A percentile compares a stretch with the other conserved stretches of the same genome.
Evolutionary conservation across 768 basidiomycete species (phyloP).

Genomic region (Panaeolus cyanescens): DNA sequence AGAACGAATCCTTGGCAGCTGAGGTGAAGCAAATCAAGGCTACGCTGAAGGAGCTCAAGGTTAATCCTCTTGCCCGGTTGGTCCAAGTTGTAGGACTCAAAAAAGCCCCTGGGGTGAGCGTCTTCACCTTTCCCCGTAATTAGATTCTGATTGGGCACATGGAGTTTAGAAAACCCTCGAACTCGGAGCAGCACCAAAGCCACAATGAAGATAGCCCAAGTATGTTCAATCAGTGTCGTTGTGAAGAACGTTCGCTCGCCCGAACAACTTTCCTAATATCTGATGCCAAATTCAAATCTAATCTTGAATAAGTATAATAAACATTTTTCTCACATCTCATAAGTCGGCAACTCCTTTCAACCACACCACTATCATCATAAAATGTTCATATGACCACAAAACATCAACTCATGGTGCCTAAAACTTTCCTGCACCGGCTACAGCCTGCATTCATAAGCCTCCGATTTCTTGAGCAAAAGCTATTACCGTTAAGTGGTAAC

Average conservation of each 20-base stretch:
- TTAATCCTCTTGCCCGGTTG: neutral
- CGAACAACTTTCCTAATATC: too few species aligned
- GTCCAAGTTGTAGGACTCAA: neutral
- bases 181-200: neutral
- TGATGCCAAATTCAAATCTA: too few species aligned
- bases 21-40: neutral
- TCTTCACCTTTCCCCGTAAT: neutral
- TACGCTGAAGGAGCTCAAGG: neutral
- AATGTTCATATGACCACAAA: neutral
- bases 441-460: neutral
- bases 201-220: too few species aligned
- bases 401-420: neutral
- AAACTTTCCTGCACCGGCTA: neutral
- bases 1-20: neutral
- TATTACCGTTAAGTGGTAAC: neutral
- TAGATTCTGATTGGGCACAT: neutral
- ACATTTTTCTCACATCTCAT: neutral
- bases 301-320: neutral
- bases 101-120: neutral
- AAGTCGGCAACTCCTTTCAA: neutral
- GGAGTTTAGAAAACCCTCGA: neutral
- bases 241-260: too few species aligned
- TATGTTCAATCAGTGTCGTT: too few species aligned
- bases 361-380: neutral
- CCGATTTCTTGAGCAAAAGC: neutral